Base-by-base conservation (phyloP, 306 rosid genomes). In the Rosa multiflora region DNA sequence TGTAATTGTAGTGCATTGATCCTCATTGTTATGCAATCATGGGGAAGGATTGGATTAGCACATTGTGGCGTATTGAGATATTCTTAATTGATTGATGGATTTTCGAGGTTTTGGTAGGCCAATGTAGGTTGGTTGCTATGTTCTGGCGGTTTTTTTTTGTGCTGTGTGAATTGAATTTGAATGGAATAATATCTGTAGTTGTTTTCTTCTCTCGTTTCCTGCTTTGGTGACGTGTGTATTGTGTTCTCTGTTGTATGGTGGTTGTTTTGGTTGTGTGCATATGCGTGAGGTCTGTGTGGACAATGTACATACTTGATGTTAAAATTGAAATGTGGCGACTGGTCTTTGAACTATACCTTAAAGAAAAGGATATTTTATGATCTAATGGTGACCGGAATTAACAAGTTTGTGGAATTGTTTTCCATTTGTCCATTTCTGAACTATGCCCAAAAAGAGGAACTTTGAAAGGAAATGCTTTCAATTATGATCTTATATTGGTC, bases 401-500 rank as follows among this genome's bases (percentile, higher is more conserved):
- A 51, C 18, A 14, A 18, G 10, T 21, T 62, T 74, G 42, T 1
- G 52, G 8, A 42, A 18, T 8, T 14, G 70, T 43, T 56, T 11
- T n/a, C 14, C 4, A 4, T 42, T 43, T 58, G 39, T 14, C 3
- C 47, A 35, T 46, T 46, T 10, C 10, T 76, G 47, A 43, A 76
- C 69, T 8, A 59, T 9, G 55, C 5, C 53, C 5, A 14, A 29
- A 1, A 5, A n/a, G n/a, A n/a, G n/a, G n/a, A 42, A 13, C 11
- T 43, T 43, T 8, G 18, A 23, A 61, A 10, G 43, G 47, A 42
- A 17, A 17, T 17, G 15, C 5, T 2, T 8, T 48, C 39, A 46
- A 58, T 18, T 15, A 67, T 78, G 74, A 42, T 79, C 73, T 82
- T 81, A 76, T 59, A 58, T 29, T 11, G n/a, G 13, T 55, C 62